Conservation (phyloP, 2,329 filamentous ascomycete species). For the Neocatenulostroma microsporum region DNA sequence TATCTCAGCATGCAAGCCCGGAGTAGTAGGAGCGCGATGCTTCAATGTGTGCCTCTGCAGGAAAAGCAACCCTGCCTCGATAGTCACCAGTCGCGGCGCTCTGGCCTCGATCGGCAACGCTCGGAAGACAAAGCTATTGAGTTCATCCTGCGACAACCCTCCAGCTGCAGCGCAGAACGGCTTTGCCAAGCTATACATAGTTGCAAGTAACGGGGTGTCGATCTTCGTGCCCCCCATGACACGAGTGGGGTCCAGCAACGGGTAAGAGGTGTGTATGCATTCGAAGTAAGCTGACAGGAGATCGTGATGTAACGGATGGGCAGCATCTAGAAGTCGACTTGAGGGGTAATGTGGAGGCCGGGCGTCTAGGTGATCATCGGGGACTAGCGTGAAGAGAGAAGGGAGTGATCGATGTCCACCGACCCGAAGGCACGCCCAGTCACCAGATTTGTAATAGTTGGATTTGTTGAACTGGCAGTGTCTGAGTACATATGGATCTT, state of each 20-base stretch:
- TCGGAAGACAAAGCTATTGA: constrained; percentile 14
- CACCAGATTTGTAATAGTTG: constrained; percentile 15
- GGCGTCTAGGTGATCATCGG: constrained; percentile 12
- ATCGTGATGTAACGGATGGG: constrained; percentile 17
- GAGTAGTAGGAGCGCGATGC: constrained; percentile 11
- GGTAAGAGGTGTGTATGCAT: constrained; percentile 17
- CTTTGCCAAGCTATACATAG: constrained; percentile 17
- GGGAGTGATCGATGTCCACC: constrained; percentile 7
- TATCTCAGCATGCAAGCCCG: constrained; percentile 16
- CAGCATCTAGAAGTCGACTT: constrained; percentile 14
- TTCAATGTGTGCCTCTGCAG: constrained; percentile 14
- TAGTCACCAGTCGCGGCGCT: constrained; percentile 14
- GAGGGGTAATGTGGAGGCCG: constrained; percentile 15
- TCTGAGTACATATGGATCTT: constrained; percentile 16
- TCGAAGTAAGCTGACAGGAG: constrained; percentile 18
- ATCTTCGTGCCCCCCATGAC: constrained; percentile 19
- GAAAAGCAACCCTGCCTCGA: constrained; percentile 16
- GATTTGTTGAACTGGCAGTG: constrained; percentile 17
- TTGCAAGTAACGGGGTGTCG: constrained; percentile 14
- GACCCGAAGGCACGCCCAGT: constrained; percentile 16
- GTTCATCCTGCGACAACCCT: constrained; percentile 5
- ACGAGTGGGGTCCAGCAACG: constrained; percentile 15
- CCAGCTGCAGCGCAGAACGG: constrained; percentile 14
- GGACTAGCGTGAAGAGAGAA: constrained; percentile 16
- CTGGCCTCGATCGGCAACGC: constrained; percentile 15